Evolutionary conservation across 2,329 filamentous ascomycete genomes (phyloP).

Genomic region (Pseudogymnoascus sp.): DNA sequence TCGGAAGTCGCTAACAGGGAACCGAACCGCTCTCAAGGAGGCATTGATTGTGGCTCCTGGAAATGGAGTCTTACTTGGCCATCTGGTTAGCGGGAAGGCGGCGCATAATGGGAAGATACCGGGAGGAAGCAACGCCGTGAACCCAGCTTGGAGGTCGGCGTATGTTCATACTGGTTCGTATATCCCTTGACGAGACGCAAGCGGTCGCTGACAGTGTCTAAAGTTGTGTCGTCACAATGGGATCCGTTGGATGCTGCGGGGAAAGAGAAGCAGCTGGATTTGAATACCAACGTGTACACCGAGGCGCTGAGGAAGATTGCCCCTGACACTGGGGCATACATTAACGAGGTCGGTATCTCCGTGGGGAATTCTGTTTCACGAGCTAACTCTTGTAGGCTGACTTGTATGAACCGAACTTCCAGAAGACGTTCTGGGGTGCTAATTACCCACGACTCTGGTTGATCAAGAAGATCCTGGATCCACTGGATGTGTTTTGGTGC

Average conservation of each 20-base stretch:
- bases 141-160: conserved; percentile 43
- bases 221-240: conserved; percentile 14
- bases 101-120: conserved; percentile 36
- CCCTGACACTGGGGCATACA: conserved; percentile 21
- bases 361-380: conserved; percentile 32
- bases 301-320: conserved; percentile 19
- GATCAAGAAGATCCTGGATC: conserved; percentile 41
- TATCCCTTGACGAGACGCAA: neutral
- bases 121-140: conserved; percentile 39
- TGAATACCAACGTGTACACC: conserved; percentile 15
- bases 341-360: conserved; percentile 23
- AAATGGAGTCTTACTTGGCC: conserved; percentile 27
- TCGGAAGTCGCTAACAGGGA: conserved; percentile 28
- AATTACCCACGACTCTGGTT: conserved; percentile 38
- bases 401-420: conserved; percentile 35
- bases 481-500: conserved; percentile 41
- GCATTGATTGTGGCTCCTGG: conserved; percentile 32
- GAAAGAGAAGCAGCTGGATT: conserved; percentile 10
- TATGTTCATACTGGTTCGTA: conserved; percentile 35
- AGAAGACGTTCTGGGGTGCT: conserved; percentile 18
- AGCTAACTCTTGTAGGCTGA: conserved; percentile 36
- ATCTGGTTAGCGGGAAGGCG: conserved; percentile 38
- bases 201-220: neutral
- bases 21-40: conserved; percentile 29
- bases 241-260: conserved; percentile 14